These are phyloP conservation scores for Kodamaea sp. DNA, from an alignment of 1,139 yeast species.

Conservation along the genomic window DNA sequence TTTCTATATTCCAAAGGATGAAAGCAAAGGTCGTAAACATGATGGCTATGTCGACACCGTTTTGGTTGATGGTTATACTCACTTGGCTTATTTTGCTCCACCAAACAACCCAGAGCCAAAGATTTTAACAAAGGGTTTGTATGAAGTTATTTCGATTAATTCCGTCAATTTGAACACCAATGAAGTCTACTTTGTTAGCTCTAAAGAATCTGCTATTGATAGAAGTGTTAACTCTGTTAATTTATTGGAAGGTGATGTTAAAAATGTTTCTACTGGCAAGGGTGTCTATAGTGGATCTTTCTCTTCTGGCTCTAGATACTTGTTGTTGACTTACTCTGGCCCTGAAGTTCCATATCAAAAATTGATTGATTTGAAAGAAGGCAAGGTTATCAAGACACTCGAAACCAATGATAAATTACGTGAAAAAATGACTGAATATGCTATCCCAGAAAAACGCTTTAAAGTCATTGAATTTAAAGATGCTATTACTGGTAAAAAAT, in stretches of 20 bases:
- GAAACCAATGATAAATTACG: conserved; percentile 48
- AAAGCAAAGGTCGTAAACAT: conserved; percentile 31
- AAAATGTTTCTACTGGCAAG: conserved; percentile 55
- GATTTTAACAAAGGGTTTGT: conserved; percentile 47
- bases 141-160: conserved; percentile 52
- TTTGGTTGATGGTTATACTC: conserved; percentile 52
- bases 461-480: conserved; percentile 52
- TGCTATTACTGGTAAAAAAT: conserved; percentile 32
- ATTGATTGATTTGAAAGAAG: conserved; percentile 50
- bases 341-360: conserved; percentile 67
- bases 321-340: conserved; percentile 57
- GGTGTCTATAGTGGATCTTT: conserved; percentile 71
- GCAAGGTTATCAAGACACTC: conserved; percentile 33
- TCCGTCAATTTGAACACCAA: conserved; percentile 43
- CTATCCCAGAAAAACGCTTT: conserved; percentile 45
- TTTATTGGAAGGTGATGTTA: conserved; percentile 36
- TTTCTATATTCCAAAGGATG: conserved; percentile 62
- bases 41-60: conserved; percentile 57
- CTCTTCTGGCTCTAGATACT: conserved; percentile 63
- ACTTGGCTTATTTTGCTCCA: conserved; percentile 55
- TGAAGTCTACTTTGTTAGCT: conserved; percentile 46
- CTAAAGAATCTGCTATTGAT: conserved; percentile 49
- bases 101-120: conserved; percentile 40
- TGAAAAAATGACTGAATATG: conserved; percentile 37
- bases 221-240: conserved; percentile 50